Evolutionary conservation across 1,139 yeast genomes (phyloP).

Genomic region (Magnusiomyces magnusii): DNA sequence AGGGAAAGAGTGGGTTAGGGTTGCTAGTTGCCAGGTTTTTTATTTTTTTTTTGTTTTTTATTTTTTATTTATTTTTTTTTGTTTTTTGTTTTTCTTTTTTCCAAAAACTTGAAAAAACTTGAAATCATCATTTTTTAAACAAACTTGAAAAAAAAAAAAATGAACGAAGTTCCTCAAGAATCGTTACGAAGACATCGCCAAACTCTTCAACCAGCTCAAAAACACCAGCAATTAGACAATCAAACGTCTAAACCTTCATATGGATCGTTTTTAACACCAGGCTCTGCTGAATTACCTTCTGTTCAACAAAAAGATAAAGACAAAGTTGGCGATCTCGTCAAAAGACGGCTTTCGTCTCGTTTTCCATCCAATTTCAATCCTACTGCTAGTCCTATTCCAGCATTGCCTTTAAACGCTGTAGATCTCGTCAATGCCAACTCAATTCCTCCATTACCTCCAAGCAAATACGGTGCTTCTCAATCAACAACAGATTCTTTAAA

Average conservation of each 20-base stretch:
- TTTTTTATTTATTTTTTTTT: no score
- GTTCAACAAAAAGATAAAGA: slow-evolving; percentile 17
- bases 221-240: slow-evolving; percentile 10
- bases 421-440: neutral
- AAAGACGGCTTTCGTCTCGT: slow-evolving; percentile 15
- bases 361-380: slow-evolving; percentile 9
- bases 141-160: no score
- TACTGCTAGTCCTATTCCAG: slow-evolving; percentile 1
- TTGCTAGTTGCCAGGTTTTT: neutral
- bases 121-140: no score
- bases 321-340: slow-evolving; percentile 17
- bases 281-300: slow-evolving; percentile 17
- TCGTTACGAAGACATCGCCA: slow-evolving; percentile 31
- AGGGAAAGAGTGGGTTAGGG: slow-evolving; percentile 4
- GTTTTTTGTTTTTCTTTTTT: neutral
- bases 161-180: slow-evolving; percentile 18
- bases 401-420: slow-evolving; percentile 1
- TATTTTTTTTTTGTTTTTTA: no score
- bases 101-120: neutral
- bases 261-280: slow-evolving; percentile 19
- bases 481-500: neutral
- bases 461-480: neutral
- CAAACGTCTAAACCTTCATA: slow-evolving; percentile 18
- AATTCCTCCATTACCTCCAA: slow-evolving; percentile 3
- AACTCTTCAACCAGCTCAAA: slow-evolving; percentile 23